Conservation (phyloP, 495 filamentous ascomycete species). For the Stereocaulon alpinum region DNA sequence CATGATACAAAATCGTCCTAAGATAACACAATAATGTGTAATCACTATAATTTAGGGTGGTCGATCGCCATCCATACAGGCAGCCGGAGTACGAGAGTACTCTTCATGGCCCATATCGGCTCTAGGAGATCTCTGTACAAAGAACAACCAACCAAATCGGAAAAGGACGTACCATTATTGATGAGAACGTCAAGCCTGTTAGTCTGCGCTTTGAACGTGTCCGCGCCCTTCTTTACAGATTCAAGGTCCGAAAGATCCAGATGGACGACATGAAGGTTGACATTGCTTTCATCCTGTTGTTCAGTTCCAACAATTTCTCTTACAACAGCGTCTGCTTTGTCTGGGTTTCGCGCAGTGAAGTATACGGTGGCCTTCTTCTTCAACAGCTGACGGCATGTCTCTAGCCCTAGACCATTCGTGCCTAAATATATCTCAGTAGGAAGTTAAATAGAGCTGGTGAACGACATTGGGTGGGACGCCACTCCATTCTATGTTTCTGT, state of each 20-base stretch:
- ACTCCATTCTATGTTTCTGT: too few relatives aligned
- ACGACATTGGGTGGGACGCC: too few relatives aligned
- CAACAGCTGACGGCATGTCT: slow-evolving; percentile 49
- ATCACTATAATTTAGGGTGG: too few relatives aligned
- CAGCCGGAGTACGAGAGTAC: too few relatives aligned
- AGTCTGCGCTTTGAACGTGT: slow-evolving; percentile 35
- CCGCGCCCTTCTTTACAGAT: slow-evolving; percentile 40
- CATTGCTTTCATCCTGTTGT: slow-evolving; percentile 31
- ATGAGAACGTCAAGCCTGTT: slow-evolving; percentile 51
- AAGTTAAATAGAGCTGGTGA: not conserved
- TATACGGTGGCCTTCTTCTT: slow-evolving; percentile 50
- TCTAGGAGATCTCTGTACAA: too few relatives aligned
- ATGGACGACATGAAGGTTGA: slow-evolving; percentile 38
- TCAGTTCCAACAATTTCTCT: slow-evolving; percentile 29
- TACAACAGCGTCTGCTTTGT: slow-evolving; percentile 43
- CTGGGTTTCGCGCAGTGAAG: slow-evolving; percentile 47
- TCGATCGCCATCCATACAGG: too few relatives aligned
- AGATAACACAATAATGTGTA: too few relatives aligned
- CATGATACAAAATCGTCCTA: too few relatives aligned
- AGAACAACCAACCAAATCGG: not conserved
- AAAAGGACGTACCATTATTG: slow-evolving; percentile 40
- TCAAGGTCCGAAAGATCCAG: slow-evolving; percentile 42
- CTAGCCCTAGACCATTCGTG: slow-evolving; percentile 55
- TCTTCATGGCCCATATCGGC: too few relatives aligned
- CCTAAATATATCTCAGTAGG: slow-evolving; percentile 29